Conservation (phyloP, 1,139 yeast genomes). For the Hansenula sp. region DNA sequence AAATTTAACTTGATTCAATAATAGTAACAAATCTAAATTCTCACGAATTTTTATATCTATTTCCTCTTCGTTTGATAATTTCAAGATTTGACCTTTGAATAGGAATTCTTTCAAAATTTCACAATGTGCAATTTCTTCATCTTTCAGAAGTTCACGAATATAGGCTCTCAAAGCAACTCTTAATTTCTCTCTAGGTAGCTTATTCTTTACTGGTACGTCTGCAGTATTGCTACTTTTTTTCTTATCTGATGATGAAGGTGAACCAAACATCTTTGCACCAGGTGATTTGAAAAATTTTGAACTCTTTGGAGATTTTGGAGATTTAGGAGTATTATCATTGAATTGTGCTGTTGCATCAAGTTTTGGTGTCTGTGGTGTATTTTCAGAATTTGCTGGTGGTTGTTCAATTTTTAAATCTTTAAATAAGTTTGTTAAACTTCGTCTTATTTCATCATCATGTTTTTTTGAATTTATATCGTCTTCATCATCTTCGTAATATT, state of each 20-base stretch:
- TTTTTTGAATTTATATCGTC: conserved; percentile 18
- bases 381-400: not conserved
- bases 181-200: conserved; percentile 59
- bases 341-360: not conserved
- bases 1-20: conserved; percentile 66
- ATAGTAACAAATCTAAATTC: conserved; percentile 54
- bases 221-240: not conserved
- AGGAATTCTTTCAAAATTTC: conserved; percentile 50
- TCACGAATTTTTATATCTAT: conserved; percentile 54
- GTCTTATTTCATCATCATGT: conserved; percentile 17
- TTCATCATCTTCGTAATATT: conserved; percentile 16
- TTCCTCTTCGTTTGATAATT: conserved; percentile 37
- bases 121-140: conserved; percentile 53
- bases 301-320: conserved; percentile 1
- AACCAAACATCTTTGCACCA: not conserved
- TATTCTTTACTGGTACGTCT: conserved; percentile 10
- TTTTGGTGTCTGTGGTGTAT: not conserved
- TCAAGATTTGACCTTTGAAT: conserved; percentile 30
- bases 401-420: conserved; percentile 13
- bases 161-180: conserved; percentile 76
- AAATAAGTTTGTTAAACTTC: conserved; percentile 10
- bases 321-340: not conserved
- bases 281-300: conserved; percentile 4
- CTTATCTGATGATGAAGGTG: not conserved
- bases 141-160: conserved; percentile 45